A percentile compares a stretch with the other conserved stretches of the same genome.
phyloP scores from a whole-genome alignment of 2,329 filamentous ascomycete genomes.

The Penicillium capsulatum region DNA sequence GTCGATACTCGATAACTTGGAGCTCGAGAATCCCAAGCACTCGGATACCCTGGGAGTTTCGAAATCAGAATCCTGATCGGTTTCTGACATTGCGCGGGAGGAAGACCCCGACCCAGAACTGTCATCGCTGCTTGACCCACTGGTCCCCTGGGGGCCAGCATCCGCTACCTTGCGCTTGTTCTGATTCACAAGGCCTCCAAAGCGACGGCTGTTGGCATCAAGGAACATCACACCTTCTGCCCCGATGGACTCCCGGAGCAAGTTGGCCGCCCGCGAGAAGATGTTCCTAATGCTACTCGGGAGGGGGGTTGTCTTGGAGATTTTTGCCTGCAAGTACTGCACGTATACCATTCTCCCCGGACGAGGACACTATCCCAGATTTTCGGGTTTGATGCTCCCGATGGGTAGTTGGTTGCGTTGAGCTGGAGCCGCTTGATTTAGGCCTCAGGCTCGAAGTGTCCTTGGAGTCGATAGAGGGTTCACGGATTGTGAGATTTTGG shows the following conservation, averaged over 20 bases:
- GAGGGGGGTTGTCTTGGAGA: slow-evolving; percentile 9
- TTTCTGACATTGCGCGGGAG: background rate
- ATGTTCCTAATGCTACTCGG: slow-evolving; percentile 23
- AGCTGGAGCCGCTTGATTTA: too few species aligned
- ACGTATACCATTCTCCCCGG: slow-evolving; percentile 1
- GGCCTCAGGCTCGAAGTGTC: too few species aligned
- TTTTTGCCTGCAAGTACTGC: slow-evolving; percentile 6
- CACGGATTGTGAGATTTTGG: background rate
- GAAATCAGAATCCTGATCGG: slow-evolving; percentile 1
- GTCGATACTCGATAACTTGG: slow-evolving; percentile 14
- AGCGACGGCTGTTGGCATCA: slow-evolving; percentile 17
- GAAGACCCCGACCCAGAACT: slow-evolving; percentile 19
- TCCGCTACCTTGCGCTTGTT: slow-evolving; percentile 10
- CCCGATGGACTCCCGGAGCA: slow-evolving; percentile 43
- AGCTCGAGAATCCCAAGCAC: slow-evolving; percentile 21
- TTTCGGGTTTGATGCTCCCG: background rate
- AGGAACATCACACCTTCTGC: slow-evolving; percentile 39
- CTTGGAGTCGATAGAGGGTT: background rate
- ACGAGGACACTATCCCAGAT: background rate
- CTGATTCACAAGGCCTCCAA: slow-evolving; percentile 16
- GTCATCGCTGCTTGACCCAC: slow-evolving; percentile 14
- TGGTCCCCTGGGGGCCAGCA: slow-evolving; percentile 2
- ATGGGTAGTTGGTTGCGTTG: too few species aligned
- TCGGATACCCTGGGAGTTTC: slow-evolving; percentile 3
- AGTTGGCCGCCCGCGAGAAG: slow-evolving; percentile 45